Percentiles rank a stretch among this genome's conserved stretches.
Conservation (phyloP, 2,329 filamentous ascomycete species). For the Neofusicoccum sp. region DNA sequence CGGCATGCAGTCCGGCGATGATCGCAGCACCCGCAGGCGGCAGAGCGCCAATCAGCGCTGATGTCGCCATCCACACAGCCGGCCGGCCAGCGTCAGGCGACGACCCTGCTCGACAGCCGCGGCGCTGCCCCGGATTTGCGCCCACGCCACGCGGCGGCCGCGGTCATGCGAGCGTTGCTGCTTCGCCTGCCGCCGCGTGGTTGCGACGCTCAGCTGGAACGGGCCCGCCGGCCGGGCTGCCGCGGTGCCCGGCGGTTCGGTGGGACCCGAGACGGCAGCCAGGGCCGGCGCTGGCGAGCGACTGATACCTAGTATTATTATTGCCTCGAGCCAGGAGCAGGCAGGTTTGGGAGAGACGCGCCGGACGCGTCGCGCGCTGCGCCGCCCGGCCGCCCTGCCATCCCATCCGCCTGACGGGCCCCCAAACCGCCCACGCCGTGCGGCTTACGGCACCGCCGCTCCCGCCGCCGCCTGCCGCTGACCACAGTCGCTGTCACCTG, state of each 20-base stretch:
- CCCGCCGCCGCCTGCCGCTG: background rate
- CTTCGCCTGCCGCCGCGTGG: no score
- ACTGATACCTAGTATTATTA: no score
- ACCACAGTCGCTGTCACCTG: conserved; percentile 16
- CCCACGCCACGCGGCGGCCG: background rate
- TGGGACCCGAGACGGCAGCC: background rate
- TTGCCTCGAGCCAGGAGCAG: background rate
- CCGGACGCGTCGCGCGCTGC: background rate
- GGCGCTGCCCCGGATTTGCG: conserved; percentile 10
- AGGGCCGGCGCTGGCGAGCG: no score
- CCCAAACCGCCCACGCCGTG: background rate
- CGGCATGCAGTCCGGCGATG: background rate
- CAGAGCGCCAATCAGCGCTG: conserved; percentile 17
- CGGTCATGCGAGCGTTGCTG: background rate
- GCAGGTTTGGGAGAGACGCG: conserved; percentile 6
- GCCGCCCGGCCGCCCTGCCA: background rate
- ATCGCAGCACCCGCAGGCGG: background rate
- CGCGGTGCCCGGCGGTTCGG: conserved; percentile 1
- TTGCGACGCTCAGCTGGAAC: conserved; percentile 1
- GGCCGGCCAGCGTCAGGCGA: conserved; percentile 4
- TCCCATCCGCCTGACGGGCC: background rate
- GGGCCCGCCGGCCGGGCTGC: conserved; percentile 5
- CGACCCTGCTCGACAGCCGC: background rate
- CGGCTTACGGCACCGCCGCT: background rate
- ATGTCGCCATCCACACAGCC: background rate